Evolutionary conservation across 495 filamentous ascomycete species (phyloP), one percentile per base, ranked within the genome.

Genomic region (Neohortaea acidophila): DNA sequence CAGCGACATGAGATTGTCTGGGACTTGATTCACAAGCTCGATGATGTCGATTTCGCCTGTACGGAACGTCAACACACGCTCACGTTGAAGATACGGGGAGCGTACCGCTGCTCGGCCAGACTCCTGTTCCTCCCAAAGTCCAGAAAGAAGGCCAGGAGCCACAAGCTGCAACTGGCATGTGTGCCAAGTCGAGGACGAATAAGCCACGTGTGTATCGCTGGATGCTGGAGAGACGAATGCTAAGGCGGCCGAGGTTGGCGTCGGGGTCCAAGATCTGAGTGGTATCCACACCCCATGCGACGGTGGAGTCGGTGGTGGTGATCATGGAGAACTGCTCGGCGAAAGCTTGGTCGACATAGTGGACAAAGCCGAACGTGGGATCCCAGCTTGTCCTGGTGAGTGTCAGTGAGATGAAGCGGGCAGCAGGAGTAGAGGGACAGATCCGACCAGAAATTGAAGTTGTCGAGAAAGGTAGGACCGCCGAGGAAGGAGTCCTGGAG

Each of bases 41-140:
- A 94, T 77, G 48, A 94, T 84, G 64, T 94, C 85, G 18, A 54
- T 55, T 30, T 51, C 43, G 14, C 35, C 36, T 40, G 22, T 9
- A 14, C 11, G 18, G 27, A 10, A 7, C 3, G 15, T 31, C 15
- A 20, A 18, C 33, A 19, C 5, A 14, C 33, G 14, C 4, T n/a
- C 20, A 7, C 8, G 11, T 4, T 12, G 28, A 4, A 3, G 17
- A 3, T 4, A 12, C 28, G 11, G 28, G n/a, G 11, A 92, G 85
- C 58, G 92, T 83, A 20, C 87, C 86, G 24, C 70, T 66, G 6
- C 56, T 49, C 0, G 84, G 87, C 86, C 85, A 96, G 33, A 73
- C 63, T 4, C 39, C 44, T 17, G 22, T 43, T 4, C 39, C n/a
- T n/a, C n/a, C 39, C 5, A 51, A 21, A 13, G 31, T 43, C 39